phyloP scores from a whole-genome alignment of 257 asterid species.

The Primulina eburnea region DNA sequence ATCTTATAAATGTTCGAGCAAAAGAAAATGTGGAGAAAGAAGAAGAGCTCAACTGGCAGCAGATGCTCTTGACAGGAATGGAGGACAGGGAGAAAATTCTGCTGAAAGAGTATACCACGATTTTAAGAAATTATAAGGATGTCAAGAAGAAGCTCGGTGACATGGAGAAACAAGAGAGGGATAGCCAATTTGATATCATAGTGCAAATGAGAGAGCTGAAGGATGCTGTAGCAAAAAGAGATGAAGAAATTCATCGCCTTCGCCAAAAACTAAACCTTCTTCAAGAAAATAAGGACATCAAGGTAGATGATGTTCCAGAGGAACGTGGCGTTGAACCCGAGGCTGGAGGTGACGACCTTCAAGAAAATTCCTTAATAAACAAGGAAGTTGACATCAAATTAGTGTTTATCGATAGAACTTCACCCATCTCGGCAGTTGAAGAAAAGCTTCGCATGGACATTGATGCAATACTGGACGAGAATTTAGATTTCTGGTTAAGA shows the following conservation, averaged over 20 bases:
- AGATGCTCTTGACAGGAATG: slow-evolving; percentile 48
- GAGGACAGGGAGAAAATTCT: slow-evolving; percentile 55
- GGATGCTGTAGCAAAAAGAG: slow-evolving; percentile 31
- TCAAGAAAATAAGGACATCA: slow-evolving; percentile 16
- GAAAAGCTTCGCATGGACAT: slow-evolving; percentile 48
- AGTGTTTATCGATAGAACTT: slow-evolving; percentile 25
- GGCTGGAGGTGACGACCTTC: slow-evolving; percentile 11
- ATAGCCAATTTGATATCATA: slow-evolving; percentile 34
- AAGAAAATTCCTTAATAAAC: not conserved
- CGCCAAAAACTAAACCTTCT: slow-evolving; percentile 21
- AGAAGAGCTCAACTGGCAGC: slow-evolving; percentile 50
- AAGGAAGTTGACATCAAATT: slow-evolving; percentile 29
- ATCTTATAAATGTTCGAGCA: slow-evolving; percentile 1
- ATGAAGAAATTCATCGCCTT: slow-evolving; percentile 36
- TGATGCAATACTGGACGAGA: slow-evolving; percentile 48
- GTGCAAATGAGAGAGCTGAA: slow-evolving; percentile 38
- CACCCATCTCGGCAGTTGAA: slow-evolving; percentile 35
- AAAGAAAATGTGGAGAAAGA: slow-evolving; percentile 14
- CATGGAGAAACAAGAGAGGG: slow-evolving; percentile 41
- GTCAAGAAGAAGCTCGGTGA: slow-evolving; percentile 38
- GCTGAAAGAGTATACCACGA: slow-evolving; percentile 44
- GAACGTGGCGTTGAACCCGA: slow-evolving; percentile 11
- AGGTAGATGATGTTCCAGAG: not conserved
- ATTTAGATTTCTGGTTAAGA: slow-evolving; percentile 65
- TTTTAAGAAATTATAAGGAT: slow-evolving; percentile 48